Conservation (phyloP, 129 eudicot species). For the Apium graveolens region DNA sequence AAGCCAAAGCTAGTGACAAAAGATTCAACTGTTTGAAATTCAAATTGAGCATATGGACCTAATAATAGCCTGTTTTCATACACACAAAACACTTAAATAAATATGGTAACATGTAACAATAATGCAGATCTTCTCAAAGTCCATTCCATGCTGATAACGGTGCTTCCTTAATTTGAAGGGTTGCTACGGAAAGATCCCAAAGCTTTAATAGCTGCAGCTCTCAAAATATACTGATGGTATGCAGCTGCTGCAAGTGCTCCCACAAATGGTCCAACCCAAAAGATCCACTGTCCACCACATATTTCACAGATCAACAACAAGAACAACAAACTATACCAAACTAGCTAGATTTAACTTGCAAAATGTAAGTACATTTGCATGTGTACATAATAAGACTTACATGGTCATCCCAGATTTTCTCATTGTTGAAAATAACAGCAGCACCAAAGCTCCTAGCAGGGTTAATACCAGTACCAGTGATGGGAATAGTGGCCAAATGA, state of each 20-base stretch:
- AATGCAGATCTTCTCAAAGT: background rate
- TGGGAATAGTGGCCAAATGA: conserved; percentile 77
- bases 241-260: conserved; percentile 95
- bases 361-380: background rate
- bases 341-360: background rate
- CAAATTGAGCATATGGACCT: background rate
- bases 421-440: conserved; percentile 74
- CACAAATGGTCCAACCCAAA: conserved; percentile 92
- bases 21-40: background rate
- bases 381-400: conserved; percentile 15
- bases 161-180: background rate
- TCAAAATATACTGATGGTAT: conserved; percentile 68
- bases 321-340: background rate
- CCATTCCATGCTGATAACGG: background rate
- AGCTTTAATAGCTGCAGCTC: conserved; percentile 20
- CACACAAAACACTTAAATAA: background rate
- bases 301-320: background rate
- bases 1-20: conserved; percentile 2
- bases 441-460: conserved; percentile 92
- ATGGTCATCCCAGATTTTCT: conserved; percentile 80
- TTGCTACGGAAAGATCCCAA: conserved; percentile 13
- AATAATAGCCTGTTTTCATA: background rate
- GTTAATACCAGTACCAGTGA: conserved; percentile 88
- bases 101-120: background rate
- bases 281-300: conserved; percentile 55